Evolutionary conservation across 2,329 filamentous ascomycete genomes (phyloP).

Genomic region (Stemphylium lycopersici): DNA sequence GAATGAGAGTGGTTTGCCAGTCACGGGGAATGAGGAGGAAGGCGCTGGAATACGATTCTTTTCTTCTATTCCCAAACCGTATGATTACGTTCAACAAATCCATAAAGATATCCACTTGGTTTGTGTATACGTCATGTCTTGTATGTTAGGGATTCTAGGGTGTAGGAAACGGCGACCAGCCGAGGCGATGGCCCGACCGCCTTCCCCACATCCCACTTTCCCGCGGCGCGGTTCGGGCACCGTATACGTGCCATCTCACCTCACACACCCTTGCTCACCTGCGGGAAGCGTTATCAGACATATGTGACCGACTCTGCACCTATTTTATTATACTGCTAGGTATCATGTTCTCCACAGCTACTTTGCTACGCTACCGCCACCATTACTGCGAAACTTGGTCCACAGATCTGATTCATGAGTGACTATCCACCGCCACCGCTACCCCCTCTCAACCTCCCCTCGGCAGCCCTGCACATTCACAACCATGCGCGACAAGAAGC

Average conservation of each 20-base stretch:
- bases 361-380: background rate
- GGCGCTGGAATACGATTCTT: too few relatives aligned
- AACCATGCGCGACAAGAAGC: conserved; percentile 8
- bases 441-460: conserved; percentile 16
- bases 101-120: too few relatives aligned
- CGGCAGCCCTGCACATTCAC: conserved; percentile 16
- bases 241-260: background rate
- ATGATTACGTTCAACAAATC: too few relatives aligned
- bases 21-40: too few relatives aligned
- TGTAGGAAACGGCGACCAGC: background rate
- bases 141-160: too few relatives aligned
- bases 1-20: too few relatives aligned
- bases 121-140: too few relatives aligned
- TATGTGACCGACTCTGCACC: background rate
- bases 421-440: conserved; percentile 9
- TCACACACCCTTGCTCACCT: background rate
- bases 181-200: background rate
- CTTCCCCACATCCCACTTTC: background rate
- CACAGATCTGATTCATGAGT: conserved; percentile 10
- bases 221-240: background rate
- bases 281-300: background rate
- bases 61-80: too few relatives aligned
- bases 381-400: background rate
- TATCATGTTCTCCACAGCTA: background rate
- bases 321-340: background rate